Evolutionary conservation across 306 rosid species (phyloP).

Genomic region (Adenanthera pavonina): DNA sequence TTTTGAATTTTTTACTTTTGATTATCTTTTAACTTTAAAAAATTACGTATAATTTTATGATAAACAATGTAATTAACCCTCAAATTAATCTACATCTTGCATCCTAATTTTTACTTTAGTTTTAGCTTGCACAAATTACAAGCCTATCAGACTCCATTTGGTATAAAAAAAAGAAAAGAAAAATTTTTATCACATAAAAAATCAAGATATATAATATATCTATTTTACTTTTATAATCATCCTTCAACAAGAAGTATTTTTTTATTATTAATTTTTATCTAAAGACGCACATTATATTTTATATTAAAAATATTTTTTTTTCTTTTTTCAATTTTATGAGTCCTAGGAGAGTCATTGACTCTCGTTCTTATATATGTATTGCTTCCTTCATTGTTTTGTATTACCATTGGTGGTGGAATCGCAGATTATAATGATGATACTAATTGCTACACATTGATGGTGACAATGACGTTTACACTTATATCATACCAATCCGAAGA

Average conservation of each 20-base stretch:
- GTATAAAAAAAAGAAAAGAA: too few species aligned
- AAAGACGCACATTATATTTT: too few species aligned
- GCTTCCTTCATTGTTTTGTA: background rate
- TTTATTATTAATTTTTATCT: too few species aligned
- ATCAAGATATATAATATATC: too few species aligned
- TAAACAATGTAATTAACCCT: background rate
- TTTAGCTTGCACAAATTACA: background rate
- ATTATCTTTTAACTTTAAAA: background rate
- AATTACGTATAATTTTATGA: background rate
- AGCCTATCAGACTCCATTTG: background rate
- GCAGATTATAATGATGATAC: background rate
- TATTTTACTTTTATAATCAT: too few species aligned
- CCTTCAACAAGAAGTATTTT: too few species aligned
- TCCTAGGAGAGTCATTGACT: background rate
- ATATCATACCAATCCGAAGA: background rate
- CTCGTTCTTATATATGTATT: background rate
- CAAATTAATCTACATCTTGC: background rate
- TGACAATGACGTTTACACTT: background rate
- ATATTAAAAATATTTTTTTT: too few species aligned
- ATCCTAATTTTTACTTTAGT: background rate
- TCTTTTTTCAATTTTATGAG: too few species aligned
- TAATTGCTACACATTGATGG: background rate
- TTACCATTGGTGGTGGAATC: conserved; percentile 28
- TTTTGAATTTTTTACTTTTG: background rate
- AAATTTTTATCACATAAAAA: too few species aligned